Evolutionary conservation across 1,139 yeast species (phyloP).

Genomic region (Taphrina flavorubra): DNA sequence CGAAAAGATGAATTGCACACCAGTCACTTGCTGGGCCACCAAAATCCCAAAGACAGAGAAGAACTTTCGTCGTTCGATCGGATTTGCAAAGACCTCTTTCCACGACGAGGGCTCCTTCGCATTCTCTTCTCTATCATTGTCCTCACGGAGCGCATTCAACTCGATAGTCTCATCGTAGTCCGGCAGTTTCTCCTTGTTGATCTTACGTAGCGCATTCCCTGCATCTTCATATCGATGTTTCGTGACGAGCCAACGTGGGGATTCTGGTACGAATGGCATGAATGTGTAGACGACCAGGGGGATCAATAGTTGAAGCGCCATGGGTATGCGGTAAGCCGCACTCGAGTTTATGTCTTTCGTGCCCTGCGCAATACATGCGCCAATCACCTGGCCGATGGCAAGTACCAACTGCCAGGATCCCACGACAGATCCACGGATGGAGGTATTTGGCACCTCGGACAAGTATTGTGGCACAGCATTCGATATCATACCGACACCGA

Average conservation of each 20-base stretch:
- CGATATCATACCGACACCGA: conserved; percentile 71
- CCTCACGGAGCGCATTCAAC: conserved; percentile 15
- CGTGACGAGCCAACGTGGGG: conserved; percentile 40
- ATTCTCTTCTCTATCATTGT: conserved; percentile 24
- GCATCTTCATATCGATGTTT: conserved; percentile 31
- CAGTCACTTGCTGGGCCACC: conserved; percentile 71
- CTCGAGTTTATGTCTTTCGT: conserved; percentile 60
- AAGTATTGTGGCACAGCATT: conserved; percentile 70
- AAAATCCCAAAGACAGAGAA: conserved; percentile 50
- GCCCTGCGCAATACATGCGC: conserved; percentile 70
- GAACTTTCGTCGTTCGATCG: conserved; percentile 38
- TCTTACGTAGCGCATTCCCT: conserved; percentile 17
- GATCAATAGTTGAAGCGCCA: conserved; percentile 30
- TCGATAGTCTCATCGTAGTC: conserved; percentile 28
- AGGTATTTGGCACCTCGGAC: conserved; percentile 71
- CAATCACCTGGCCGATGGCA: conserved; percentile 71
- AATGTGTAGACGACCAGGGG: conserved; percentile 27
- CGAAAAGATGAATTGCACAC: conserved; percentile 68
- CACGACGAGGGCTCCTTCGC: conserved; percentile 35
- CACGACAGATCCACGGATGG: conserved; percentile 61
- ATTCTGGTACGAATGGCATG: conserved; percentile 32
- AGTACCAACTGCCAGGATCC: conserved; percentile 51
- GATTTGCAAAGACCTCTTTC: conserved; percentile 22
- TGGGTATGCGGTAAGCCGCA: conserved; percentile 49
- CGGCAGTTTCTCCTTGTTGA: conserved; percentile 33